Evolutionary conservation across 2,329 filamentous ascomycete species (phyloP), one percentile per base, ranked within the genome.

Genomic region (Dryadomyces quercus-mongolicae): DNA sequence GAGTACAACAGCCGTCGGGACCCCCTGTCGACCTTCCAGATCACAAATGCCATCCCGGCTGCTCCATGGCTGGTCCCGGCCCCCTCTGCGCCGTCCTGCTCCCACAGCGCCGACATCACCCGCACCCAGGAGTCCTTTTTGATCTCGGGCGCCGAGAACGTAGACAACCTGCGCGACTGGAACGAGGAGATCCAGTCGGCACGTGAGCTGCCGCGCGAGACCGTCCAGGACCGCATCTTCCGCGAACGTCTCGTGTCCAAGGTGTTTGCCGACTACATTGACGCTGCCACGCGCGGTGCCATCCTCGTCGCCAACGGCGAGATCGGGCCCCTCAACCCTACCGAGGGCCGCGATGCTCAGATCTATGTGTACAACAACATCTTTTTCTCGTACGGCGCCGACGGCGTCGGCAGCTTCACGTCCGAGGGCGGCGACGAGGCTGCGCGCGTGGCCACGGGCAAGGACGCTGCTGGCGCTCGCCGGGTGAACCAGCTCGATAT

Each of bases 361-460:
- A 98, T 98, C 60, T 98, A 95, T 64, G 92, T 98, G 22, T 96
- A 97, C 75, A 97, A 97, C 76, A 98, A 98, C 71, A 90, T 98
- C 61, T 98, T 98, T 75, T 98, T 95, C 75, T 97, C 93, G 0
- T 97, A 96, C 62, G 93, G 93, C 58, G 92, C 93, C 47, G 93
- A 98, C 67, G 94, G 93, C 52, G 93, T 97, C 48, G 92, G 93
- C 46, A 98, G 93, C 16, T 98, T 98, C 68, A 91, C 90, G 12
- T 91, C 86, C 3, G 93, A 98, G 71, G 93, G 93, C 60, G 93
- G 93, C 20, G 92, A 98, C 61, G 93, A 98, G 71, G 93, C 93
- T 60, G 93, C 93, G 15, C 83, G 92, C 56, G 89, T 97, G 55
- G 93, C 94, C 25, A 95, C 94, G 5, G 92, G 91, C 59, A 98